A percentile compares a stretch with the other conserved stretches of the same genome.
Evolutionary conservation across 345 rosid species (phyloP).

Genomic region (Aquilaria sinensis): DNA sequence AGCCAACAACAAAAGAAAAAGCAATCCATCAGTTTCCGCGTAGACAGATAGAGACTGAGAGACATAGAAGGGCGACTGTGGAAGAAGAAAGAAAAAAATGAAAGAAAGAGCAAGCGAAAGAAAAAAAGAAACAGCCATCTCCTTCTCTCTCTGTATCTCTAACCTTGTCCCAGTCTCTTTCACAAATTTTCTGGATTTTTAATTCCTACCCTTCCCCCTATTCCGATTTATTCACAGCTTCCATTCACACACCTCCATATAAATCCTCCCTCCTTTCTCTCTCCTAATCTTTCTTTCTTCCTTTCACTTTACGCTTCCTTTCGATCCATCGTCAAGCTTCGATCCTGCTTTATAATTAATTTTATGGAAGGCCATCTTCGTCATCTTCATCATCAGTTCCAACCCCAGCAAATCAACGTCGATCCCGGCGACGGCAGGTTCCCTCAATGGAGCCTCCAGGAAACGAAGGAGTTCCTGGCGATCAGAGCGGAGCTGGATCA

Average conservation of each 20-base stretch:
- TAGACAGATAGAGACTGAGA: slow-evolving; percentile 62
- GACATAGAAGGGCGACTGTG: slow-evolving; percentile 17
- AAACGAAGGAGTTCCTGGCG: slow-evolving; percentile 74
- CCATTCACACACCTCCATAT: slow-evolving; percentile 41
- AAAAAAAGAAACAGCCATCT: slow-evolving; percentile 15
- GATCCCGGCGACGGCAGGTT: slow-evolving; percentile 75
- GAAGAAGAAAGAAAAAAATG: not conserved
- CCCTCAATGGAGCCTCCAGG: slow-evolving; percentile 95
- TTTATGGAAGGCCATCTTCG: slow-evolving; percentile 59
- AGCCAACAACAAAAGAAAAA: slow-evolving; percentile 10
- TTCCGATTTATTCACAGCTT: slow-evolving; percentile 59
- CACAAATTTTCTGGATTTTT: not conserved
- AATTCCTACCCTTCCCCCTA: not conserved
- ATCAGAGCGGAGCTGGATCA: slow-evolving; percentile 84
- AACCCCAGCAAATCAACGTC: slow-evolving; percentile 31
- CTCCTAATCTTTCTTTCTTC: slow-evolving; percentile 15
- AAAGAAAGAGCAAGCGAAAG: slow-evolving; percentile 19
- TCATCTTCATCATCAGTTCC: slow-evolving; percentile 43
- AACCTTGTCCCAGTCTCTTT: slow-evolving; percentile 14
- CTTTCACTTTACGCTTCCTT: slow-evolving; percentile 2
- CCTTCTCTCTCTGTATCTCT: slow-evolving; percentile 18
- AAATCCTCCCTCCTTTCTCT: slow-evolving; percentile 25
- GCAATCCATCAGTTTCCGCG: slow-evolving; percentile 66
- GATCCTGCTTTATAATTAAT: slow-evolving; percentile 10
- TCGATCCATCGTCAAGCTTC: slow-evolving; percentile 1